These are phyloP conservation scores for Colletotrichum sp. DNA, from an alignment of 2,329 filamentous ascomycete genomes.

Conservation along the genomic window DNA sequence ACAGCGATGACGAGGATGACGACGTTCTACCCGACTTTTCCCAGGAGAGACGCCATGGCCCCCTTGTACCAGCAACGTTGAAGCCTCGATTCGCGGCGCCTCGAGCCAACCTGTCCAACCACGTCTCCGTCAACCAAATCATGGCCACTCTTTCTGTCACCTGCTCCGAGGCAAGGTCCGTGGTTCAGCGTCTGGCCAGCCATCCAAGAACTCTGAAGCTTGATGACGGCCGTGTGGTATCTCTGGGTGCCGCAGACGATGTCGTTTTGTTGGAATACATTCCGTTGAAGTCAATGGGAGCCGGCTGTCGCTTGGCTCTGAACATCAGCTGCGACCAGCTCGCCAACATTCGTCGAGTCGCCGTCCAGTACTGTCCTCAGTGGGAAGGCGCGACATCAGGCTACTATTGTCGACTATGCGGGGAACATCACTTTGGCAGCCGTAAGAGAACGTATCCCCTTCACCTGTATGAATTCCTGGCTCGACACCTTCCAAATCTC, in stretches of 20 bases:
- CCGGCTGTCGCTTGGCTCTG: constrained; percentile 28
- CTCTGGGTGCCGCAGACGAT: constrained; percentile 32
- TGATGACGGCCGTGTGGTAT: constrained; percentile 30
- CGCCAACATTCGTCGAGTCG: constrained; percentile 40
- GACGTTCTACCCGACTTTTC: constrained; percentile 24
- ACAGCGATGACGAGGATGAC: constrained; percentile 18
- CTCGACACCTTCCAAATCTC: constrained; percentile 44
- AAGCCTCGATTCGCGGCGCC: constrained; percentile 30
- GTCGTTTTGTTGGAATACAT: constrained; percentile 39
- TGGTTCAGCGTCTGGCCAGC: background rate
- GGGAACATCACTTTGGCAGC: constrained; percentile 30
- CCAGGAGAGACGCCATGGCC: constrained; percentile 23
- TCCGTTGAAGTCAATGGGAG: constrained; percentile 30
- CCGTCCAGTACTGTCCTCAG: constrained; percentile 45
- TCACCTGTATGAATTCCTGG: constrained; percentile 49
- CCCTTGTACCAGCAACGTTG: constrained; percentile 23
- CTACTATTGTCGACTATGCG: constrained; percentile 37
- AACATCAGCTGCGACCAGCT: constrained; percentile 31
- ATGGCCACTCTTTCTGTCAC: constrained; percentile 10
- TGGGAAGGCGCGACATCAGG: constrained; percentile 38
- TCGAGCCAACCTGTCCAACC: constrained; percentile 37
- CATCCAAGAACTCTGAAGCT: constrained; percentile 27
- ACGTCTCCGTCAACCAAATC: constrained; percentile 28
- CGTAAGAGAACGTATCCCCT: constrained; percentile 36
- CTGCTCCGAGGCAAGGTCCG: constrained; percentile 8